Percentiles rank a stretch among this genome's conserved stretches.
These are phyloP conservation scores for Westerdykella ornata DNA, from an alignment of 2,329 filamentous ascomycete genomes.

Conservation along the genomic window DNA sequence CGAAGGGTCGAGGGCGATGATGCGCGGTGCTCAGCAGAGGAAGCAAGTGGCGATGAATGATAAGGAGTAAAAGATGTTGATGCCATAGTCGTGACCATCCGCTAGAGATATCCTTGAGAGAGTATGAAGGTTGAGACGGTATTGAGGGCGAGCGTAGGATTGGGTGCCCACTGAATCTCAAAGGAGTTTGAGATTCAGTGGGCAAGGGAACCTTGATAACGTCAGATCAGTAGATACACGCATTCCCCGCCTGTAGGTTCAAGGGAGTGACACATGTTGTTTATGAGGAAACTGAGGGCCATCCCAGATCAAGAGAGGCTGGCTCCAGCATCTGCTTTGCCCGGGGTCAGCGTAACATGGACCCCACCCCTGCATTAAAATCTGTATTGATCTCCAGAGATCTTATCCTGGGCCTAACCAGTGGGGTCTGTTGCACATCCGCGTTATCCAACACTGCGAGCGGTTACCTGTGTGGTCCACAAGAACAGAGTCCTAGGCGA, in stretches of 20 bases:
- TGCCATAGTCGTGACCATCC: constrained; percentile 12
- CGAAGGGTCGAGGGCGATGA: constrained; percentile 22
- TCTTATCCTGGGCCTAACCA: constrained; percentile 2
- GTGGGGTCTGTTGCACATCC: constrained; percentile 9
- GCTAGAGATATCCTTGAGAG: constrained; percentile 2
- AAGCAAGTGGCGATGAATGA: constrained; percentile 17
- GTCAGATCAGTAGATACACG: constrained; percentile 30
- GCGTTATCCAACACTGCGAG: constrained; percentile 21
- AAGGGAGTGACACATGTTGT: constrained; percentile 32
- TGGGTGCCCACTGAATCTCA: constrained; percentile 3
- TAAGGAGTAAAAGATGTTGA: constrained; percentile 11
- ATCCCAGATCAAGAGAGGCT: constrained; percentile 18
- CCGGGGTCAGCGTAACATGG: constrained; percentile 27
- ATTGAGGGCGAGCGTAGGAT: not conserved
- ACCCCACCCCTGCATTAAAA: constrained; percentile 25
- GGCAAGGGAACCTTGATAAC: constrained; percentile 23
- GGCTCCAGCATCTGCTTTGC: constrained; percentile 18
- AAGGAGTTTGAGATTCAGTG: constrained; percentile 11
- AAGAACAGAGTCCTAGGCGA: constrained; percentile 20
- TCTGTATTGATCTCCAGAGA: constrained; percentile 13
- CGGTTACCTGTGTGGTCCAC: constrained; percentile 17
- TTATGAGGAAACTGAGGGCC: constrained; percentile 21
- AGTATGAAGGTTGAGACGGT: too few species aligned
- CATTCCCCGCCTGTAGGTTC: constrained; percentile 19
- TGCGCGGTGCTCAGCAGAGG: constrained; percentile 18